phyloP scores from a whole-genome alignment of 306 rosid species.

The Cicer arietinum region DNA sequence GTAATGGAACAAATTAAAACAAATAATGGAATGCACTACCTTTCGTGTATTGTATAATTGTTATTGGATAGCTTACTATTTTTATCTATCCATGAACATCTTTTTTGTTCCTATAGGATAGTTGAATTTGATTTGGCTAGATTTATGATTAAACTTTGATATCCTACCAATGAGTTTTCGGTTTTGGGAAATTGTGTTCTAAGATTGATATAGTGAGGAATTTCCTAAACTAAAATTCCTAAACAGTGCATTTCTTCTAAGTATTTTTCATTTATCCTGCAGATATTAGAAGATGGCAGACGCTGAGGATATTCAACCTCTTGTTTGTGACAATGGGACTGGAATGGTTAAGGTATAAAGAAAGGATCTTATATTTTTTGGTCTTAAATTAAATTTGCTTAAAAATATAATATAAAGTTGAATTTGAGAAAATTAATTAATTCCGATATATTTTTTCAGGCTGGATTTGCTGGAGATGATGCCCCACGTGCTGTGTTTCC shows the following conservation, averaged over 20 bases:
- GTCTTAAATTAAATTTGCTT: neutral
- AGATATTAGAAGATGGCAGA: slow-evolving; percentile 88
- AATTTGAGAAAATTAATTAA: slow-evolving; percentile 29
- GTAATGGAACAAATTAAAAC: neutral
- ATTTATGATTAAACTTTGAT: slow-evolving; percentile 4
- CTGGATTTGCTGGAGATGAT: slow-evolving; percentile 99
- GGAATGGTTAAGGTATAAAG: slow-evolving; percentile 96
- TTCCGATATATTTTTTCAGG: slow-evolving; percentile 54
- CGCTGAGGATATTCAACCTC: slow-evolving; percentile 97
- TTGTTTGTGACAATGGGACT: slow-evolving; percentile 98
- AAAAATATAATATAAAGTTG: neutral
- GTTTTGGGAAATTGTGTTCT: neutral
- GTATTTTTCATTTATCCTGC: slow-evolving; percentile 29
- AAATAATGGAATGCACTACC: neutral
- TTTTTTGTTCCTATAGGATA: neutral
- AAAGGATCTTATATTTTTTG: neutral
- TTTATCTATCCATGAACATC: neutral
- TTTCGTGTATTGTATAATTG: neutral
- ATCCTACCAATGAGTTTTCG: neutral
- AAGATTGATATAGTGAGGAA: neutral
- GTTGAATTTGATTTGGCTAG: slow-evolving; percentile 26
- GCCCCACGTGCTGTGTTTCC: slow-evolving; percentile 99
- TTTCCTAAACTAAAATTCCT: too few relatives aligned
- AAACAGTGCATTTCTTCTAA: slow-evolving; percentile 15
- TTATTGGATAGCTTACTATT: neutral